Evolutionary conservation across 176 grass and related monocot genomes (phyloP).

Genomic region (Hordeum marinum): DNA sequence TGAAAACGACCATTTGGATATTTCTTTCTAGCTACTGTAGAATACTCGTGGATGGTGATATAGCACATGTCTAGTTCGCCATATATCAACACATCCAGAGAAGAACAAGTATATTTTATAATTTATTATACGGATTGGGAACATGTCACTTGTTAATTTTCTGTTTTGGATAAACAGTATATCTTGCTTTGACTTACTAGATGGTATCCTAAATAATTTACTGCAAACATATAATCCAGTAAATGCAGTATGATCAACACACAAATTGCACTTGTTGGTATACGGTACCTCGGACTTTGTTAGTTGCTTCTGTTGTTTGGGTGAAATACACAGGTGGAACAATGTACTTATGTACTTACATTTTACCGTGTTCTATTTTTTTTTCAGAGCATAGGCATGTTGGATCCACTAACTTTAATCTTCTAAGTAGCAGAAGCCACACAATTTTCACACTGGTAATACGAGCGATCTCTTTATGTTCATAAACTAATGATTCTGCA

Average conservation of each 20-base stretch:
- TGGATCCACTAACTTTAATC: conserved; percentile 98
- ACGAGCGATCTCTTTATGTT: background rate
- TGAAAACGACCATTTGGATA: background rate
- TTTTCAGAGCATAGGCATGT: conserved; percentile 97
- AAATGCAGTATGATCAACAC: background rate
- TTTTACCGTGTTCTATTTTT: conserved; percentile 18
- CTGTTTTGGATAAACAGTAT: background rate
- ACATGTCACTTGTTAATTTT: background rate
- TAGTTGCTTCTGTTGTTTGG: conserved; percentile 13
- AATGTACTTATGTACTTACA: conserved; percentile 10
- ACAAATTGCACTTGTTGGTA: background rate
- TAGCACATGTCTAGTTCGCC: background rate
- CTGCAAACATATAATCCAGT: background rate
- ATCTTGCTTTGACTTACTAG: background rate
- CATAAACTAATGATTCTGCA: background rate
- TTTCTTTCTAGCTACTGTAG: background rate
- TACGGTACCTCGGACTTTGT: background rate
- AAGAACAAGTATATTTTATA: background rate
- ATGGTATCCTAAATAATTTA: background rate
- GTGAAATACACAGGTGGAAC: conserved; percentile 3
- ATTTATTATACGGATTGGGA: background rate
- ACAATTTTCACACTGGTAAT: conserved; percentile 99
- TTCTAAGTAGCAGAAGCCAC: conserved; percentile 99
- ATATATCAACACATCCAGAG: background rate
- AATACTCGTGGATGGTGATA: background rate